phyloP scores from a whole-genome alignment of 345 rosid species.

The Eutrema japonicum region DNA sequence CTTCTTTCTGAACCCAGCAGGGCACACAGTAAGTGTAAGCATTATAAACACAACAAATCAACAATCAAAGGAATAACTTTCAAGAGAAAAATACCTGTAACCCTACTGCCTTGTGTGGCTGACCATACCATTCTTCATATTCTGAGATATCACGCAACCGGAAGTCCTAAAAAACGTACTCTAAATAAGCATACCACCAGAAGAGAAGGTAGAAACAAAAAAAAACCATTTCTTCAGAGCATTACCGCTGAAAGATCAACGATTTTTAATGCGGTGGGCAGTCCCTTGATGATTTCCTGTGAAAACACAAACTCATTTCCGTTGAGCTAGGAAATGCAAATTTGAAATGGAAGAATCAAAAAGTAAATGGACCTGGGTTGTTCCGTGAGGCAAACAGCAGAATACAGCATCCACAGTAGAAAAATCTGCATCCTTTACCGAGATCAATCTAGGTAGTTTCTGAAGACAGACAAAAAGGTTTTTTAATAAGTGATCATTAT shows the following conservation, averaged over 20 bases:
- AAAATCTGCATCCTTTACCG: conserved; percentile 79
- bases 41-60: conserved; percentile 1
- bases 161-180: conserved; percentile 56
- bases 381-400: conserved; percentile 98
- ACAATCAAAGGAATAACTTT: not conserved
- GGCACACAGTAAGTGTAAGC: conserved; percentile 10
- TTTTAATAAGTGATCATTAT: not conserved
- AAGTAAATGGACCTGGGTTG: conserved; percentile 68
- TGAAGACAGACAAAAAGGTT: conserved; percentile 36
- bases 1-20: conserved; percentile 66
- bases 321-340: not conserved
- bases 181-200: conserved; percentile 24
- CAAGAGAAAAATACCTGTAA: conserved; percentile 59
- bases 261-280: conserved; percentile 69
- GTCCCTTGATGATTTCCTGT: conserved; percentile 87
- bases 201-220: not conserved
- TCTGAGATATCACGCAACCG: conserved; percentile 70
- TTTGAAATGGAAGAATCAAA: conserved; percentile 5
- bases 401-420: conserved; percentile 85
- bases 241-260: conserved; percentile 98
- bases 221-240: conserved; percentile 24
- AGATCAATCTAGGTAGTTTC: conserved; percentile 77
- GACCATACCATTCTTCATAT: conserved; percentile 99
- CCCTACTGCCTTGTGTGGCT: conserved; percentile 80
- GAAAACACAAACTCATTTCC: conserved; percentile 7